phyloP scores from a whole-genome alignment of 768 basidiomycete species.

The Pisolithus marmoratus region DNA sequence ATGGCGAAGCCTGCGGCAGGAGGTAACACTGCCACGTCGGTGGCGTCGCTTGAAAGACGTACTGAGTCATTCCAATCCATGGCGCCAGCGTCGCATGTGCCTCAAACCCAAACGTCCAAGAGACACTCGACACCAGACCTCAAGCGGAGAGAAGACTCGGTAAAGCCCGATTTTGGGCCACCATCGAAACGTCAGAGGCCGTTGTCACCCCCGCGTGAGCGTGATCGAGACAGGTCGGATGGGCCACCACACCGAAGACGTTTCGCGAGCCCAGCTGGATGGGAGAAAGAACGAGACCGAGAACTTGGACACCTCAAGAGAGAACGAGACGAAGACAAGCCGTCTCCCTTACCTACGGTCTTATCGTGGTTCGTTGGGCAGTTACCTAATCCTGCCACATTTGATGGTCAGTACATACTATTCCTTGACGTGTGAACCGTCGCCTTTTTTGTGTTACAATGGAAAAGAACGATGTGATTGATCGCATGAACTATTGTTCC shows the following conservation, averaged over 20 bases:
- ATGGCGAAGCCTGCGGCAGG: constrained; percentile 30
- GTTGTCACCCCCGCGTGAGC: constrained; percentile 42
- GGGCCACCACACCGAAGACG: constrained; percentile 32
- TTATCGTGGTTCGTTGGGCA: constrained; percentile 82
- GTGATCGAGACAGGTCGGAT: constrained; percentile 43
- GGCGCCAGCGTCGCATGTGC: constrained; percentile 21
- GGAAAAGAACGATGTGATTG: constrained; percentile 9
- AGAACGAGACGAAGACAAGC: constrained; percentile 45
- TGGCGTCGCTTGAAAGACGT: constrained; percentile 25
- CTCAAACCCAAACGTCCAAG: constrained; percentile 20
- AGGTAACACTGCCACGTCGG: constrained; percentile 12
- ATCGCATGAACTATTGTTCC: constrained; percentile 1
- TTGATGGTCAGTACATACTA: constrained; percentile 64
- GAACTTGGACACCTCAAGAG: constrained; percentile 34
- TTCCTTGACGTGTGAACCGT: neutral
- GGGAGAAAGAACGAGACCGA: constrained; percentile 43
- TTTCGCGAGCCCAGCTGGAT: constrained; percentile 34
- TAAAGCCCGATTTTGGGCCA: constrained; percentile 33
- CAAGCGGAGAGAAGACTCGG: constrained; percentile 40
- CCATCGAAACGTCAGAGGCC: constrained; percentile 41
- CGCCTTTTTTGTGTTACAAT: constrained; percentile 8
- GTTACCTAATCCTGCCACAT: constrained; percentile 64
- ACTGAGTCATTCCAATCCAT: constrained; percentile 33
- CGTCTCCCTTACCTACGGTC: constrained; percentile 46
- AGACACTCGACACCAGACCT: constrained; percentile 30